Evolutionary conservation across 768 basidiomycete genomes (phyloP), one percentile per base, ranked within the genome.

Genomic region (Suillus sp.): DNA sequence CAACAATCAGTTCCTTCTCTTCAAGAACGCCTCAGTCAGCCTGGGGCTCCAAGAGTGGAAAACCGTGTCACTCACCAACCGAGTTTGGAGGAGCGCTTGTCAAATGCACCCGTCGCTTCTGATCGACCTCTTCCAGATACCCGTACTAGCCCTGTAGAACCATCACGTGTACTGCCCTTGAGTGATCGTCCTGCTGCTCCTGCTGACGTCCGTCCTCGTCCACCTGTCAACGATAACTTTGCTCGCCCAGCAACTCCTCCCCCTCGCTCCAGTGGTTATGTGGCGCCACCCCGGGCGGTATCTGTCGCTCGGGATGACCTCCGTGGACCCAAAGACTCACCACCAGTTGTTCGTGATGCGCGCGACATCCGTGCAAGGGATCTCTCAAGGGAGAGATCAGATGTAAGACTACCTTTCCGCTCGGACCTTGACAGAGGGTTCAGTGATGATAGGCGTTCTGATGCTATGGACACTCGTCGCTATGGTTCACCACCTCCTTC

Each of bases 51-150:
- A n/a, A 69, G 72, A 16, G 62, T 56, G 51, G 73, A 74, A 9
- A 62, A n/a, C 18, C 61, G 30, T 35, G 35, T 69, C 6, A 20
- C 64, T 30, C 72, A 75, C 64, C 70, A 75, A 27, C 72, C 78
- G 13, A 78, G 70, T 63, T 68, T 81, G 27, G 81, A 80, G 73
- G 79, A 82, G 59, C 77, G 81, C 63, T 68, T 81, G 13, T 78
- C 80, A 60, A 67, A 72, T 40, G 73, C 71, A 56, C 72, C 76
- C 37, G 67, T 67, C 57, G 62, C 65, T 51, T 62, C 63, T 67
- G 69, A 69, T 60, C 67, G 69, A 43, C 55, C 65, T 22, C 71
- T 68, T 38, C 48, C 67, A 13, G 65, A 69, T 60, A 63, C 65
- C n/a, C 66, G 64, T 62, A 48, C 68, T 60, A 59, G 61, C n/a